Evolutionary conservation across 306 rosid species (phyloP), one percentile per base, ranked within the genome.

Genomic region (Vigna reflexopilosa): DNA sequence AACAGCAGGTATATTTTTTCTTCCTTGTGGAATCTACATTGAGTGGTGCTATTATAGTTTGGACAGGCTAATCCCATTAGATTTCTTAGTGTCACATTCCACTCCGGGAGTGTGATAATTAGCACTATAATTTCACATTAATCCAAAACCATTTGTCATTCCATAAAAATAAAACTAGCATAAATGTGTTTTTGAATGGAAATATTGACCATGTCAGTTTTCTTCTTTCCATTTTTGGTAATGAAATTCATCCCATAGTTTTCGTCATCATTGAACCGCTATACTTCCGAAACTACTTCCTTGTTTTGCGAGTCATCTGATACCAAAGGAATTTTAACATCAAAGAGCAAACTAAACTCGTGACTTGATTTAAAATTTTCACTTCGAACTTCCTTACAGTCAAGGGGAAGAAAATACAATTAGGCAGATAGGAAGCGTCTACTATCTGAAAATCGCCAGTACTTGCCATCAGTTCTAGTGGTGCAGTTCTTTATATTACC

Each of bases 1-100:
- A 75, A 54, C 86, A 82, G 68, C 89, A 90, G 98, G 98, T 94
- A 84, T 82, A 62, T 10, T 8, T 59, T 16, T 3, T 65, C 50
- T 19, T 22, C 72, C 55, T 57, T 28, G 59, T 67, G 58, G 14
- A 1, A 36, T 56, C 76, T 66, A 57, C 50, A 32, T 13, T 26
- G 32, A 32, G 67, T 62, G 67, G 26, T 82, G 76, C 59, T 66
- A 75, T 48, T 45, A 2, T 32, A 49, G 40, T 47, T 62, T 62
- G 16, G 45, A 62, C 22, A 30, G 45, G 67, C 67, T 62, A 62
- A 32, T 62, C 13, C 47, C 68, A 16, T 34, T 10, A 15, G 7
- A 62, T 34, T 62, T 62, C 70, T 82, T 78, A 17, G 42, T 68
- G 30, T 82, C 72, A 49, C 62, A 6, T 66, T 72, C 58, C 74